Base-by-base conservation (phyloP, 108 stramenopile genomes). In the Schizochytrium sp. region DNA sequence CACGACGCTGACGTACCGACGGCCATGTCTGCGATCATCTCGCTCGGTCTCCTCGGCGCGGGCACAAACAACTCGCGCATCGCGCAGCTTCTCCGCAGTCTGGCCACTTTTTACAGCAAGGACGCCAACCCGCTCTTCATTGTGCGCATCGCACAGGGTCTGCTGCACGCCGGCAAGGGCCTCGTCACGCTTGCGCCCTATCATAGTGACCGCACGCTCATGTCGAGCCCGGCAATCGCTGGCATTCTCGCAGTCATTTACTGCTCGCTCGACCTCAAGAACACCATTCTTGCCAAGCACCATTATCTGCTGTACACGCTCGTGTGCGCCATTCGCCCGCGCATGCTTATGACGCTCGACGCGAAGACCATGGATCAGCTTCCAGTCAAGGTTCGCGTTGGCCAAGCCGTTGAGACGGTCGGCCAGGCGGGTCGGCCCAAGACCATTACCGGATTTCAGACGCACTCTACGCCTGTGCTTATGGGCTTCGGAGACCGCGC, bases 401-500 rank as follows among this genome's bases (percentile, higher is more conserved):
- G 99, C 48, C 97, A 97, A 91, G 98, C 98, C 6, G 98, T 99
- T 5, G 99, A 99, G 89, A 99, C 98, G 23, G 99, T 99, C n/a
- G 99, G 99, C 23, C 98, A 99, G 93, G 98, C 99, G 18, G 99
- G 99, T 87, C 97, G 97, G 88, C 99, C 99, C 45, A 99, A 98
- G 94, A 97, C 97, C 58, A 99, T 99, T 87, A 99, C 99, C 48
- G 99, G 99, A 87, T 99, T 99, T 93, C 99, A 99, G 92, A 99
- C 99, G 41, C 99, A 99, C 92, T 98, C 96, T 28, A 97, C 98
- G 25, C 99, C 99, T 28, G 99, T 99, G 28, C 93, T 99, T 90
- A 91, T 99, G 34, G 96, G 95, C 57, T 91, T 95, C 19, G 94
- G 95, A 47, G 98, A 99, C 87, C 95, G 98, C 60, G 98, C 99